These are phyloP conservation scores for Kalanchoe fedtschenkoi DNA, from an alignment of 164 flowering plant genomes.

Conservation along the genomic window DNA sequence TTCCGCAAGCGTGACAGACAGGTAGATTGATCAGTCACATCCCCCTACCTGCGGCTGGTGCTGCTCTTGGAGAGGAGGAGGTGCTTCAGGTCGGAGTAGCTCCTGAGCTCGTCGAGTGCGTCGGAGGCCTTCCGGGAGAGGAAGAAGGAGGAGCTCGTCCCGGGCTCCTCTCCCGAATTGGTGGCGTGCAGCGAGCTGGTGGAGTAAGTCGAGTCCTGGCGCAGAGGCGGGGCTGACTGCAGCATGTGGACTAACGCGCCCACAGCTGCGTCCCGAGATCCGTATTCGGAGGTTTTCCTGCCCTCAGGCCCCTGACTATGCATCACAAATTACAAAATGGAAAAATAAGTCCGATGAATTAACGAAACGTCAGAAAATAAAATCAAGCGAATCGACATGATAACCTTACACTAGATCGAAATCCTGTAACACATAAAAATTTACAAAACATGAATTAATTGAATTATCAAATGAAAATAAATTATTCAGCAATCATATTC, in stretches of 20 bases:
- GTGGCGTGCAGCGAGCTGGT: conserved; percentile 34
- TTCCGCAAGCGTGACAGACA: too few species aligned
- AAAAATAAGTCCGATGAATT: not conserved
- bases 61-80: conserved; percentile 66
- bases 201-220: conserved; percentile 53
- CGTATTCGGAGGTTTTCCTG: conserved; percentile 30
- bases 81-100: conserved; percentile 67
- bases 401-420: too few species aligned
- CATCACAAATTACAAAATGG: not conserved
- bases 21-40: too few species aligned
- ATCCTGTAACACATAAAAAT: too few species aligned
- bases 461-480: too few species aligned
- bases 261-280: conserved; percentile 57
- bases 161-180: conserved; percentile 26
- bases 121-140: conserved; percentile 61
- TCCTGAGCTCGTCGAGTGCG: conserved; percentile 78
- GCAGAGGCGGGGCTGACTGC: conserved; percentile 76
- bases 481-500: too few species aligned
- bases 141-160: conserved; percentile 44
- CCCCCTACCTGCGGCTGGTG: conserved; percentile 10
- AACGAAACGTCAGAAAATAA: not conserved
- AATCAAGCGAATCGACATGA: too few species aligned
- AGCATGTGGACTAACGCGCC: conserved; percentile 81
- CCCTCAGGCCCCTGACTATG: conserved; percentile 23
- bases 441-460: too few species aligned